Conservation (phyloP, 208 protist species). For the Trypanosoma rangeli region DNA sequence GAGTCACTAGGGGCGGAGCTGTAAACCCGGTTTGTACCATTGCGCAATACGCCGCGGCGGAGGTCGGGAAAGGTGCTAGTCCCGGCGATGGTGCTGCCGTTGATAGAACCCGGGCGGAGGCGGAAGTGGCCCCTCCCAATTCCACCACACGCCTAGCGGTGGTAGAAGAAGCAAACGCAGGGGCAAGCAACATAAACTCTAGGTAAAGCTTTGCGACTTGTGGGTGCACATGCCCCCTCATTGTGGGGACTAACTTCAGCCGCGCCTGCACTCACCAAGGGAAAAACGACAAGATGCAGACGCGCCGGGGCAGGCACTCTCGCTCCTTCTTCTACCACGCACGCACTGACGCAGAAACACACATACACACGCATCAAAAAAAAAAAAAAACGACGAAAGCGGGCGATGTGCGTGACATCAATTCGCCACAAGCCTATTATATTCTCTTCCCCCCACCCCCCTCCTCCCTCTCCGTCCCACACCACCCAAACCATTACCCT, state of each 20-base stretch:
- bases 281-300: neutral
- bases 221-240: slow-evolving; percentile 24
- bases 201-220: slow-evolving; percentile 63
- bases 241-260: neutral
- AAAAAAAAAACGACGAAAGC: neutral
- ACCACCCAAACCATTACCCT: neutral
- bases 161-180: slow-evolving; percentile 21
- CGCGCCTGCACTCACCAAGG: neutral
- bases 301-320: neutral
- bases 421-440: neutral
- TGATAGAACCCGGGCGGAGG: neutral
- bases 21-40: slow-evolving; percentile 61
- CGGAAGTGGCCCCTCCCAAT: neutral
- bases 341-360: neutral
- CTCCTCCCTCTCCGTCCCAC: neutral
- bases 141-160: neutral
- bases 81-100: neutral
- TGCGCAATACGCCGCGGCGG: slow-evolving; percentile 37
- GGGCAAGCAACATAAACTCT: slow-evolving; percentile 67
- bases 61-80: neutral
- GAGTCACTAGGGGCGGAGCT: slow-evolving; percentile 32
- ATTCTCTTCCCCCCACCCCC: neutral
- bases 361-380: slow-evolving; percentile 1
- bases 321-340: neutral
- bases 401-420: neutral